Percentiles rank a stretch among this genome's conserved stretches.
phyloP scores from a whole-genome alignment of 192 early-diverging fungal species.

The Pilobolus umbonatus region DNA sequence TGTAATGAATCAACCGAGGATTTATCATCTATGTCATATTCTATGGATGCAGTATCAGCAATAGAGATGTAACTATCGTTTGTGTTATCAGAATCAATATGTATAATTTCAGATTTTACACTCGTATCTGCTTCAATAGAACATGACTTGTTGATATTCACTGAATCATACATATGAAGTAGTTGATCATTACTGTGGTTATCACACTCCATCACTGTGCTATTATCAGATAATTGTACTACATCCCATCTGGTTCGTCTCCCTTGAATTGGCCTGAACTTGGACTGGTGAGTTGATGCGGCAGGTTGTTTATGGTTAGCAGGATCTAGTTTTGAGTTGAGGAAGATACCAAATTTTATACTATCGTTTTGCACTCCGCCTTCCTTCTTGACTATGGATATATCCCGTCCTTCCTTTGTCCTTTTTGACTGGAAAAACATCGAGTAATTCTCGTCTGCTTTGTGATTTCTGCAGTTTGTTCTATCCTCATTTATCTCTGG shows the following conservation, averaged over 20 bases:
- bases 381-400: too few species aligned
- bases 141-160: not conserved
- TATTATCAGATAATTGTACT: not conserved
- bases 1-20: constrained; percentile 13
- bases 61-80: not conserved
- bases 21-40: not conserved
- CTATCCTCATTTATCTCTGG: not conserved
- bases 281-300: not conserved
- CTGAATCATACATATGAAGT: too few species aligned
- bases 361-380: not conserved
- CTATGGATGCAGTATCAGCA: not conserved
- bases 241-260: constrained; percentile 27
- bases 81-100: not conserved
- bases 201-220: not conserved
- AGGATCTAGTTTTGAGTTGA: not conserved
- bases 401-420: too few species aligned
- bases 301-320: not conserved
- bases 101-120: not conserved
- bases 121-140: not conserved
- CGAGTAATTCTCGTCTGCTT: not conserved
- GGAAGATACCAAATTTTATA: not conserved
- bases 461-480: not conserved
- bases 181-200: too few species aligned
- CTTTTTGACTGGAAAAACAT: constrained; percentile 8
- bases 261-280: not conserved